Conservation (phyloP, 257 asterid species). For the Petunia secreta region DNA sequence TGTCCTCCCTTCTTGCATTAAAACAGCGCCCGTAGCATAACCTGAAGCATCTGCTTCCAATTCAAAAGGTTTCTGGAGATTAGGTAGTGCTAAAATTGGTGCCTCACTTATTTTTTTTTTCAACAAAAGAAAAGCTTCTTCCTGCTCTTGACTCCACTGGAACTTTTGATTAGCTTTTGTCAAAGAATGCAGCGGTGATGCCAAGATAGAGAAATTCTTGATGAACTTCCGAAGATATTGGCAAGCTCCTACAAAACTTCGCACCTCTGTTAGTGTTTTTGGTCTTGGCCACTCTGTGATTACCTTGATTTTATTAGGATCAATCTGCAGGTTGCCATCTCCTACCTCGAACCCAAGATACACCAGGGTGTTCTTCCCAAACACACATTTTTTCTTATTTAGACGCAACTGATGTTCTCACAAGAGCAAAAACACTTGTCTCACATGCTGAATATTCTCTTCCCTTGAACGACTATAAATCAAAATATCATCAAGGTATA, state of each 20-base stretch:
- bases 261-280: background rate
- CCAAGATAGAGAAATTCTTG: background rate
- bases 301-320: background rate
- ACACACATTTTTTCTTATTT: background rate
- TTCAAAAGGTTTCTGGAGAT: background rate
- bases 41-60: background rate
- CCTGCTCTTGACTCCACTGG: background rate
- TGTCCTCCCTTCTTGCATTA: background rate
- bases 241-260: constrained; percentile 6
- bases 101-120: background rate
- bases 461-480: background rate
- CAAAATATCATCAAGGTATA: constrained; percentile 16
- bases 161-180: background rate
- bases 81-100: background rate
- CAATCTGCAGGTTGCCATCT: background rate
- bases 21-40: background rate
- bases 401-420: background rate
- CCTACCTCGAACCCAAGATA: constrained; percentile 11
- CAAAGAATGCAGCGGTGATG: background rate
- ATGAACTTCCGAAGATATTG: background rate
- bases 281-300: constrained; percentile 14
- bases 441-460: background rate
- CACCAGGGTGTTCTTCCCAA: background rate
- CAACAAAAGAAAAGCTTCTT: background rate
- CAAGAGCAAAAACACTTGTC: background rate